These are phyloP conservation scores for Syncephalastrum racemosum DNA, from an alignment of 371 early-diverging fungal genomes.

Conservation along the genomic window DNA sequence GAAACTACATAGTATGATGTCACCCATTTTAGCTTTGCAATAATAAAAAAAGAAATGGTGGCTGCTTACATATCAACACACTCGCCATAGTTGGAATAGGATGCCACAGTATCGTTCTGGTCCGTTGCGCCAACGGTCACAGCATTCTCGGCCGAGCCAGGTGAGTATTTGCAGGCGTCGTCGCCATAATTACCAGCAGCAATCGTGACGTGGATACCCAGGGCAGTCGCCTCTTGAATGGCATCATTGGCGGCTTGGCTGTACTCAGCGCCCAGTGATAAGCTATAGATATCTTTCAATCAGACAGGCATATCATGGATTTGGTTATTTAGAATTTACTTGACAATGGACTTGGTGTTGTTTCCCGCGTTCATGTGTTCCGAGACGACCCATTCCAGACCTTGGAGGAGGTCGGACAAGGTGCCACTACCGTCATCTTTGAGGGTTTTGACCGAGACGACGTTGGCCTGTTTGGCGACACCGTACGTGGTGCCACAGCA, in stretches of 20 bases:
- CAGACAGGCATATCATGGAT: constrained; percentile 4
- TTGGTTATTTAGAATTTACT: constrained; percentile 24
- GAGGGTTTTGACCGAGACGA: constrained; percentile 67
- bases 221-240: constrained; percentile 46
- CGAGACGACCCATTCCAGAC: constrained; percentile 62
- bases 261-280: constrained; percentile 57
- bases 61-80: constrained; percentile 74
- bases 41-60: too few species aligned
- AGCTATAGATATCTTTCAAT: constrained; percentile 19
- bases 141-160: constrained; percentile 78
- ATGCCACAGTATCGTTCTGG: constrained; percentile 66
- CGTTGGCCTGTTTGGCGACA: constrained; percentile 57
- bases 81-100: constrained; percentile 74
- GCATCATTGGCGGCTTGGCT: constrained; percentile 61
- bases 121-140: constrained; percentile 90
- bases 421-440: constrained; percentile 49
- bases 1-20: constrained; percentile 19
- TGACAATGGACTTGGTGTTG: constrained; percentile 34
- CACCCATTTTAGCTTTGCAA: too few species aligned
- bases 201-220: constrained; percentile 57
- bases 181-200: constrained; percentile 65
- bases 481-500: constrained; percentile 61
- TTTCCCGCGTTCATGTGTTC: constrained; percentile 24
- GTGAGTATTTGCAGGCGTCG: constrained; percentile 86
- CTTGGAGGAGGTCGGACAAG: constrained; percentile 60